phyloP scores from a whole-genome alignment of 1,284 basidiomycete genomes.

The Naganishia sp. region DNA sequence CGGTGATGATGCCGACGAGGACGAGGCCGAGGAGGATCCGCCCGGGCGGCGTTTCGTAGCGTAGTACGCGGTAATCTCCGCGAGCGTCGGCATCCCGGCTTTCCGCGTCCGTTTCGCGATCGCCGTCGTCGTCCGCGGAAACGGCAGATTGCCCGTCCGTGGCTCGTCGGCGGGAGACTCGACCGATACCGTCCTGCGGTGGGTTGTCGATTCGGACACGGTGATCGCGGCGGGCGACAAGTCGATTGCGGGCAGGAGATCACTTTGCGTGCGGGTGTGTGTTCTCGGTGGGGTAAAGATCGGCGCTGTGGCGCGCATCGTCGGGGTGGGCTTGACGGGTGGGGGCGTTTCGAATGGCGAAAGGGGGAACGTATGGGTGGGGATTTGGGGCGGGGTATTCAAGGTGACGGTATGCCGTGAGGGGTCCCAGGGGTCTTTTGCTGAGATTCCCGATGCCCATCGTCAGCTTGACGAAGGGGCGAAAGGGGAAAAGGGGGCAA shows the following conservation, averaged over 20 bases:
- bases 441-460: not conserved
- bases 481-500: no score
- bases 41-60: not conserved
- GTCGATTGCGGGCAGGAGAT: not conserved
- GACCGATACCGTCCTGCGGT: not conserved
- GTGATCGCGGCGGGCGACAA: not conserved
- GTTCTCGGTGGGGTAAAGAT: not conserved
- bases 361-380: not conserved
- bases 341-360: not conserved
- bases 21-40: not conserved
- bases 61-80: conserved; percentile 5
- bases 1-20: not conserved
- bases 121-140: not conserved
- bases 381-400: not conserved
- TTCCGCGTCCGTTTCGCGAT: not conserved
- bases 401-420: not conserved
- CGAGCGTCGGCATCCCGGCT: not conserved
- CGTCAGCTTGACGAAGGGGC: not conserved
- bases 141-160: not conserved
- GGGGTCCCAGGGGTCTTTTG: not conserved
- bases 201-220: not conserved
- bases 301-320: not conserved
- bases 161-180: not conserved
- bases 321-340: not conserved
- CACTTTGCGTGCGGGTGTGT: conserved; percentile 4